Conservation (phyloP, 2,329 filamentous ascomycete genomes). For the Lachnellula arida region DNA sequence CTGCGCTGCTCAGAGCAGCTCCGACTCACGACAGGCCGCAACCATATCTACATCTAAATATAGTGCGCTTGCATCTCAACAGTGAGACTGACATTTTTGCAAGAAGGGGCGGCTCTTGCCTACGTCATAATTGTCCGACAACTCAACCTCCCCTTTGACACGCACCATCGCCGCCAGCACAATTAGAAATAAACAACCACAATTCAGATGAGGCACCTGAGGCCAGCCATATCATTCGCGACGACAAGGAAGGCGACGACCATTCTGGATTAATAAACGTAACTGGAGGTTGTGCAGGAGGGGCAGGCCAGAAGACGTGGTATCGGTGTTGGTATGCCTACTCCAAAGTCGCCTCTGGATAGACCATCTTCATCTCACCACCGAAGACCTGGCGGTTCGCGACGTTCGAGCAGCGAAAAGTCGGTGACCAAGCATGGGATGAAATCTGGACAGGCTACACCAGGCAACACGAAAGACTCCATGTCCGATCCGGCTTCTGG, state of each 20-base stretch:
- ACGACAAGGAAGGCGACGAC: not conserved
- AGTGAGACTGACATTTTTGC: too few species aligned
- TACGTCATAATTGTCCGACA: too few species aligned
- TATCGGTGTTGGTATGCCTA: slow-evolving; percentile 27
- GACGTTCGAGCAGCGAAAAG: slow-evolving; percentile 27
- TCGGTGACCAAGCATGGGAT: slow-evolving; percentile 28
- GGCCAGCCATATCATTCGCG: not conserved
- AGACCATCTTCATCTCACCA: slow-evolving; percentile 27
- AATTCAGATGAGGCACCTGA: slow-evolving; percentile 5
- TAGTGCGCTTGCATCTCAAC: too few species aligned
- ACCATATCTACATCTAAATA: too few species aligned
- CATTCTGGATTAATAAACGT: slow-evolving; percentile 11
- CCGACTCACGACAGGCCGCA: too few species aligned
- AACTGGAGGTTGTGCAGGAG: slow-evolving; percentile 7
- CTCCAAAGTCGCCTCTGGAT: slow-evolving; percentile 31
- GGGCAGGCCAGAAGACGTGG: slow-evolving; percentile 5
- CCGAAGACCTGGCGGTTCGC: slow-evolving; percentile 19
- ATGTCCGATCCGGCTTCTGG: slow-evolving; percentile 23
- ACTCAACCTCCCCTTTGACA: too few species aligned
- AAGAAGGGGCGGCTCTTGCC: too few species aligned
- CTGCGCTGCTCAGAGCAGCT: too few species aligned
- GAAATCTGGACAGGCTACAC: slow-evolving; percentile 14
- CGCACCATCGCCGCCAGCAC: not conserved
- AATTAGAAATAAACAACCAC: not conserved
- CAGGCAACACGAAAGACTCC: slow-evolving; percentile 18